These are phyloP conservation scores for Fusarium ambrosium DNA, from an alignment of 2,329 filamentous ascomycete genomes.

Conservation along the genomic window DNA sequence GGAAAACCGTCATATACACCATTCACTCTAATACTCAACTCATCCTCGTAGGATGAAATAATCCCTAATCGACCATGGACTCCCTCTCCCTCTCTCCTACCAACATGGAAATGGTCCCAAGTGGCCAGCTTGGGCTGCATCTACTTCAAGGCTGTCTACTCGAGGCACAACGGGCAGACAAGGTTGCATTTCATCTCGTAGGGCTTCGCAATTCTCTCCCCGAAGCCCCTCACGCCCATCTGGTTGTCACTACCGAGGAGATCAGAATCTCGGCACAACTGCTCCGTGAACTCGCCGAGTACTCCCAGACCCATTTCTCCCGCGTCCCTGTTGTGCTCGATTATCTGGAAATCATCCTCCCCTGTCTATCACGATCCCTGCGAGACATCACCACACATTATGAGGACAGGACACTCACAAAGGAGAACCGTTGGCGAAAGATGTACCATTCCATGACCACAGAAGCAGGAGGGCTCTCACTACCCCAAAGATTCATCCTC, in stretches of 20 bases:
- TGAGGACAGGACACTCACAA: slow-evolving; percentile 62
- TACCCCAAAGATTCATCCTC: slow-evolving; percentile 67
- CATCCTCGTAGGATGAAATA: slow-evolving; percentile 41
- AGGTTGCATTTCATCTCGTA: slow-evolving; percentile 62
- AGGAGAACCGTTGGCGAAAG: slow-evolving; percentile 67
- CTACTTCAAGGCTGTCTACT: slow-evolving; percentile 66
- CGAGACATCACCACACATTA: slow-evolving; percentile 66
- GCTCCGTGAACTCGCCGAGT: slow-evolving; percentile 68
- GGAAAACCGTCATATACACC: slow-evolving; percentile 16
- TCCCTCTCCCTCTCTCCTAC: slow-evolving; percentile 19
- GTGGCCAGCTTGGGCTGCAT: slow-evolving; percentile 49
- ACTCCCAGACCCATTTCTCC: slow-evolving; percentile 64
- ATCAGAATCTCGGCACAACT: slow-evolving; percentile 59
- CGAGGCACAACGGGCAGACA: slow-evolving; percentile 67
- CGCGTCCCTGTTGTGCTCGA: slow-evolving; percentile 66
- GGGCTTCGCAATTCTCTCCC: slow-evolving; percentile 62
- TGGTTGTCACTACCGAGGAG: slow-evolving; percentile 63
- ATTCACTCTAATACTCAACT: slow-evolving; percentile 13
- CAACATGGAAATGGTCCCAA: slow-evolving; percentile 50
- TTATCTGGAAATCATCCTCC: slow-evolving; percentile 69
- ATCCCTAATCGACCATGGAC: slow-evolving; percentile 13
- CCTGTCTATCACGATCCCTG: slow-evolving; percentile 66
- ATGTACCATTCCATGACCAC: slow-evolving; percentile 70
- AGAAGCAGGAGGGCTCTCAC: slow-evolving; percentile 64
- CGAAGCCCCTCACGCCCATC: slow-evolving; percentile 60